Base-by-base conservation (phyloP, 495 filamentous ascomycete genomes). In the Tuber magnatum region DNA sequence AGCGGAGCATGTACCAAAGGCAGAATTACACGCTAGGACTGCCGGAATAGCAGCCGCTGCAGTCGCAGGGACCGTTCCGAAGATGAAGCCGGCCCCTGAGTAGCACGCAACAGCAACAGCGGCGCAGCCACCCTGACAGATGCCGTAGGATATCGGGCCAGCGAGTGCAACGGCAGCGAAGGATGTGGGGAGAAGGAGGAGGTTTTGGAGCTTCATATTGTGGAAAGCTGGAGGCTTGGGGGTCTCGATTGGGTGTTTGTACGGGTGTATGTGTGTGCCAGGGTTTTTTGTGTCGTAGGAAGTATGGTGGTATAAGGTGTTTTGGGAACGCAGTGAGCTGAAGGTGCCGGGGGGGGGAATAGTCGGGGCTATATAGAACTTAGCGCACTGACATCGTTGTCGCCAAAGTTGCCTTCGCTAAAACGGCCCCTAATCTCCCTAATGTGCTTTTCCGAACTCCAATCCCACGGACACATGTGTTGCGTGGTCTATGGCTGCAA, bases 121-220 rank as follows among this genome's bases (percentile, higher is more conserved):
- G 0, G 87, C 79, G 70, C 88, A 89, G 5, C 87, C 87, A 0
- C 84, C 83, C 76, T 89, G 86, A 68, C 87, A 89, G 24, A 86
- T 73, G 0, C 84, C 87, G 72, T 88, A 87, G 28, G 78, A 84
- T 12, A 75, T 41, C 2, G 85, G 83, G 16, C 85, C 85, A 1
- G 85, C 84, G 40, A 75, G 69, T 39, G 76, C 76, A 4, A 74
- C 38, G 12, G 74, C 20, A 2, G 74, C 40, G n/a, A 68, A 78
- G 32, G 3, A 71, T 10, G 40, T 32, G 4, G 32, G 70, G 9
- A n/a, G n/a, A n/a, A 71, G 68, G 18, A 44, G 65, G 38, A 40
- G 73, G 42, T 32, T 74, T 71, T 61, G 51, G 28, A 61, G 51
- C 51, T 61, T 61, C 51, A 61, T 61, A 10, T 28, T 32, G 28